Base-by-base conservation (phyloP, 2,329 filamentous ascomycete genomes). In the Paracoccidioides lutzii region DNA sequence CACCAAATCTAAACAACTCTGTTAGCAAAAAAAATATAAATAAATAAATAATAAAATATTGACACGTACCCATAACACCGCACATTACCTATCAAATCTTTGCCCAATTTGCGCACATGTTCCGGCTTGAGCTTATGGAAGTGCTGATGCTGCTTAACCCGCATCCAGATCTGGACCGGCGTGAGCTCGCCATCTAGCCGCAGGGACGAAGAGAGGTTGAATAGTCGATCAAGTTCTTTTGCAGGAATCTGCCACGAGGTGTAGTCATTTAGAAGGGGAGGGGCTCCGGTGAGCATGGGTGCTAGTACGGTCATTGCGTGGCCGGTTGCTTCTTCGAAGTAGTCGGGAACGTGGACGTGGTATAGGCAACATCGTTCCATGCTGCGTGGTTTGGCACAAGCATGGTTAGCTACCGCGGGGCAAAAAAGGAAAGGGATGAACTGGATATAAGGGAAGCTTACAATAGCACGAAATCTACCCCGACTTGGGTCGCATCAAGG, bases 131-230 rank as follows among this genome's bases (percentile, higher is more conserved):
- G 55, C 0, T 58, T 60, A 2, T 62, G 59, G 35, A 73, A 72
- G 0, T 64, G 59, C 0, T 69, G 68, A 52, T 67, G 65, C 4
- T 57, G 52, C 5, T 67, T 66, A 22, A 74, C 64, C 28, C 63
- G 57, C 46, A 67, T 63, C 72, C 72, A 74, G 1, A 68, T 69
- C 54, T 73, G 70, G 7, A 72, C 63, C 0, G 71, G 71, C 3
- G 71, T 73, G 50, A 74, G 61, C 56, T 73, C 71, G 8, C 65
- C 68, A 9, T 60, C 60, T 6, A 66, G 58, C 28, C 61, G 58
- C 10, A 66, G 57, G 5, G 60, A 58, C 5, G 60, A 57, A 32
- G 62, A 59, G 15, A 63, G 55, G 35, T 64, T 60, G 41, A 66
- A 59, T 37, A 67, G 55, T 42, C 60, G 62, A 35, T 66, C 65